A percentile compares a stretch with the other conserved stretches of the same genome.
These are phyloP conservation scores for Fusarium sp. DNA, from an alignment of 2,329 filamentous ascomycete species.

Conservation along the genomic window DNA sequence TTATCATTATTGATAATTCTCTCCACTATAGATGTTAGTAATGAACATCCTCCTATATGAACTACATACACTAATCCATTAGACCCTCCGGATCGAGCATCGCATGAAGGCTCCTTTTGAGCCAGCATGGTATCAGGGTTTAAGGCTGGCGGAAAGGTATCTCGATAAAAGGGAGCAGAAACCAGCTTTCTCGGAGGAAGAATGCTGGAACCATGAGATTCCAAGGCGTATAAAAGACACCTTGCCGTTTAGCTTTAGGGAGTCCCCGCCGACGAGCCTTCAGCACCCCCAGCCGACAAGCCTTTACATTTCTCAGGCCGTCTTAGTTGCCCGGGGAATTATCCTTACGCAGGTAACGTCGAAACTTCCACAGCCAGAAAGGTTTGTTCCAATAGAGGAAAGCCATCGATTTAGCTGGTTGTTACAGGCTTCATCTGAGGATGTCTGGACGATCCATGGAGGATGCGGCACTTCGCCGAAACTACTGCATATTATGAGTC, in stretches of 20 bases:
- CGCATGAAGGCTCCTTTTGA: neutral
- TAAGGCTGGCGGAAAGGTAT: conserved; percentile 1
- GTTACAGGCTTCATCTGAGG: neutral
- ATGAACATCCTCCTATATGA: neutral
- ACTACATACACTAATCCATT: neutral
- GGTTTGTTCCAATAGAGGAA: neutral
- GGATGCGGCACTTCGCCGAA: neutral
- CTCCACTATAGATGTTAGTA: conserved; percentile 1
- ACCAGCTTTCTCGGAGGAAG: neutral
- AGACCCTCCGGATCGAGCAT: conserved; percentile 3
- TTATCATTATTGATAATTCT: conserved; percentile 2
- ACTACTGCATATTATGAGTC: neutral
- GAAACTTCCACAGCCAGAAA: conserved; percentile 3
- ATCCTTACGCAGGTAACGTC: conserved; percentile 1
- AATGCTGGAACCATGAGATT: conserved; percentile 3
- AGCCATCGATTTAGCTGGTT: conserved; percentile 2
- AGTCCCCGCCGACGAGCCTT: neutral
- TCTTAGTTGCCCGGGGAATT: neutral
- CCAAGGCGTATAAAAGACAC: neutral
- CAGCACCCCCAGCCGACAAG: neutral
- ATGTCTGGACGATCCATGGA: conserved; percentile 1
- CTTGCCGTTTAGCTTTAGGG: neutral
- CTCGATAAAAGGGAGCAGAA: neutral
- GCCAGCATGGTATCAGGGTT: conserved; percentile 1
- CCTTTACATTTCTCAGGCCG: conserved; percentile 1